Evolutionary conservation across 1,139 yeast genomes (phyloP), one percentile per base, ranked within the genome.

Genomic region (Scheffersomyces quercinus): DNA sequence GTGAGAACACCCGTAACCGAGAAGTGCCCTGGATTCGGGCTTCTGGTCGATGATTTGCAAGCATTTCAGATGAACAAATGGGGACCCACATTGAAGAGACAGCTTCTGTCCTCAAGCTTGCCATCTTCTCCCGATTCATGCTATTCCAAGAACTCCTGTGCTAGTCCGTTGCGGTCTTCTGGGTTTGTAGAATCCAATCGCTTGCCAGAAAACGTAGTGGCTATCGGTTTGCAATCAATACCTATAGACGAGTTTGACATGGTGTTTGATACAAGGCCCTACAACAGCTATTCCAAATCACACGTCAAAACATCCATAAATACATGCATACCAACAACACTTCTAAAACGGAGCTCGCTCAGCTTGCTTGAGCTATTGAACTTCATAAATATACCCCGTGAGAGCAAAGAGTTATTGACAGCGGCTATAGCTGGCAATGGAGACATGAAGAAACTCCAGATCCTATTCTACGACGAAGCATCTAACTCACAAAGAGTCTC

Each of bases 401-500:
- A 48, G 1, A 48, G 47, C 11, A 58, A 61, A 40, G 46, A 51
- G 12, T 48, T 68, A 3, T 40, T 61, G 39, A 42, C 43, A n/a
- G 45, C 44, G 14, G 44, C 52, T 9, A 28, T 37, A 7, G 36
- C 43, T 8, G 30, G 28, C n/a, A 35, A 31, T 10, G 4, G 34
- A 5, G 24, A 32, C 15, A 34, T 16, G 9, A 29, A 35, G 13
- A 43, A 45, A 26, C 47, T 68, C 12, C 57, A 59, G 6, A 59
- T 84, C 20, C 60, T 85, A 10, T 60, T 85, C 28, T 83, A 85
- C 54, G 90, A 85, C 51, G 53, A 63, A 15, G 52, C 55, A 30
- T 64, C 74, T 13, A 41, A 46, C 11, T 50, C 53, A 48, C 41
- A 50, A 8, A 57, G 61, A 28, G 59, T 76, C n/a, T 60, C 75